Evolutionary conservation across 208 protist genomes (phyloP).

Genomic region (Leishmania guyanensis): DNA sequence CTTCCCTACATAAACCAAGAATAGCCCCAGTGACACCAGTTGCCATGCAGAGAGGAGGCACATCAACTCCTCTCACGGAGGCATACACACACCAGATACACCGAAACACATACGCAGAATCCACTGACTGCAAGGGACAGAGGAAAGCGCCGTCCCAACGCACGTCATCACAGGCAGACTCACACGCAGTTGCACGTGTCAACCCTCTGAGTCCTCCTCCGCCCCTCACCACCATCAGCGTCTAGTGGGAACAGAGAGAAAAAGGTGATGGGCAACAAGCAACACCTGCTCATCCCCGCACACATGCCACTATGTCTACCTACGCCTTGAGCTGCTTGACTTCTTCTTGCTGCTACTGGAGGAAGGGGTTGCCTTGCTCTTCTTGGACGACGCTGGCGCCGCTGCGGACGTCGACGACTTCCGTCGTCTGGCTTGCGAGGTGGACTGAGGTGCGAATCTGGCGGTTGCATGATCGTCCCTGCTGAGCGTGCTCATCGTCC

Average conservation of each 20-base stretch:
- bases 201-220: background rate
- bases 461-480: background rate
- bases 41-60: background rate
- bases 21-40: background rate
- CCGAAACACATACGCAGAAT: background rate
- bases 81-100: background rate
- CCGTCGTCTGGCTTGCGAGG: background rate
- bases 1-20: background rate
- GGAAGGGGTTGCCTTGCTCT: background rate
- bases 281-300: background rate
- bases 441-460: background rate
- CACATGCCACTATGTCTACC: background rate
- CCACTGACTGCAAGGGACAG: background rate
- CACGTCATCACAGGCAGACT: background rate
- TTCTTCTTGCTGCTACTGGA: constrained; percentile 1
- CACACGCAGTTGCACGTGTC: background rate
- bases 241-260: background rate
- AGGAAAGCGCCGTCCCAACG: background rate
- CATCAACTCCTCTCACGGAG: background rate
- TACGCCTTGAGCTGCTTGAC: constrained; percentile 4
- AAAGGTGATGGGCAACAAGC: background rate
- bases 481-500: background rate
- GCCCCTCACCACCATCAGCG: background rate
- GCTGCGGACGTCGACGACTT: background rate
- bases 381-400: constrained; percentile 1